Conservation (phyloP, 106 monocot genomes). For the Amphibolis antarctica region DNA sequence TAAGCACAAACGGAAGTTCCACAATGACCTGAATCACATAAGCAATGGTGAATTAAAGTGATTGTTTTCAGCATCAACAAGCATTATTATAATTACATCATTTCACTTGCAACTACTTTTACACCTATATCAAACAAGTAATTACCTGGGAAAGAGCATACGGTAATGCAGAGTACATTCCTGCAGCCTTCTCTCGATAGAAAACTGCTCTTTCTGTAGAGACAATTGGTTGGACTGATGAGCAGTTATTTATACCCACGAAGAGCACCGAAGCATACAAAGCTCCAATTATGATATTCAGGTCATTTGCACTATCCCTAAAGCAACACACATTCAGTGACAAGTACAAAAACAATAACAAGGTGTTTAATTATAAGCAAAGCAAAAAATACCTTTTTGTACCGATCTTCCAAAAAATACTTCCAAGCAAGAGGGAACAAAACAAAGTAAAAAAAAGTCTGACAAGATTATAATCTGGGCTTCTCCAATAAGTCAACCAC, state of each 20-base stretch:
- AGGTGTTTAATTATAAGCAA: not conserved
- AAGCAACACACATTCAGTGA: not conserved
- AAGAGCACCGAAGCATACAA: slow-evolving; percentile 54
- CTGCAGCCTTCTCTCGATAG: slow-evolving; percentile 68
- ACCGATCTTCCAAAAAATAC: slow-evolving; percentile 63
- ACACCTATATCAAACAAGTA: not conserved
- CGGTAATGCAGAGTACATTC: slow-evolving; percentile 71
- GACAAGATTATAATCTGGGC: slow-evolving; percentile 22
- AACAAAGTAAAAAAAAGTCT: slow-evolving; percentile 22
- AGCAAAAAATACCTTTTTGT: slow-evolving; percentile 23
- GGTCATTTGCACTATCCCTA: slow-evolving; percentile 34
- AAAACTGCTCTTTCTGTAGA: slow-evolving; percentile 49
- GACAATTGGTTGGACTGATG: slow-evolving; percentile 47
- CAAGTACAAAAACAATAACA: not conserved
- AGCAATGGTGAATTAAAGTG: not conserved
- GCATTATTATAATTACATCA: not conserved
- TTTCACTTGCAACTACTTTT: not conserved
- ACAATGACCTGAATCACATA: slow-evolving; percentile 36
- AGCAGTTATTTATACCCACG: slow-evolving; percentile 40
- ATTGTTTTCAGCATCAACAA: not conserved
- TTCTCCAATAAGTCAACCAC: slow-evolving; percentile 33
- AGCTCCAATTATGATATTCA: slow-evolving; percentile 32
- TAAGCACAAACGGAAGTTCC: slow-evolving; percentile 53
- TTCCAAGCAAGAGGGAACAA: slow-evolving; percentile 34
- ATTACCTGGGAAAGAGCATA: slow-evolving; percentile 67